Percentiles rank a stretch among this genome's conserved stretches.
Conservation (phyloP, 768 basidiomycete genomes). For the Boletus edulis region DNA sequence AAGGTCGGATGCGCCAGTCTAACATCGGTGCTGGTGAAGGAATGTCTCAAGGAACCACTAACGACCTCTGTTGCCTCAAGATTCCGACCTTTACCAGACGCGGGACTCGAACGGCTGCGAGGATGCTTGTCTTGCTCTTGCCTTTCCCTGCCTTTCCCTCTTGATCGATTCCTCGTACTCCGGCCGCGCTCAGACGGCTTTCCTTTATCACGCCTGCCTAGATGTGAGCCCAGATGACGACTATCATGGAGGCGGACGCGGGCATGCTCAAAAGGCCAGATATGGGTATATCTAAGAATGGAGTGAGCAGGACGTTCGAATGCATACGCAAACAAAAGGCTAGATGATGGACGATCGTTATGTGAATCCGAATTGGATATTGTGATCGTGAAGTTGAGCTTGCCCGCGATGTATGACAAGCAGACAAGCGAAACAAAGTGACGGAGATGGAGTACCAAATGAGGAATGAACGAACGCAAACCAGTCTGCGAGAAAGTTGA, state of each 20-base stretch:
- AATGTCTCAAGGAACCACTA: neutral
- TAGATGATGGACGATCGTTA: constrained; percentile 1
- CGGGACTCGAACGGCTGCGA: constrained; percentile 24
- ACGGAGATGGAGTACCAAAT: too few relatives aligned
- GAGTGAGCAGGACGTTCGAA: constrained; percentile 4
- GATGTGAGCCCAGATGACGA: constrained; percentile 35
- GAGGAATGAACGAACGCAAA: neutral
- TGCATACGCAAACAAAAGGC: neutral
- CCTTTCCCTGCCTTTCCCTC: constrained; percentile 2
- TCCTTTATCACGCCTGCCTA: constrained; percentile 20
- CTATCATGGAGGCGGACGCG: constrained; percentile 65
- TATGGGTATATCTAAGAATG: constrained; percentile 77
- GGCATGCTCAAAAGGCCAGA: constrained; percentile 97
- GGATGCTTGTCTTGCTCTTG: constrained; percentile 10
- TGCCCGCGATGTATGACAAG: neutral
- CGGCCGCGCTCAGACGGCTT: constrained; percentile 19
- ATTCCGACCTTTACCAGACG: neutral
- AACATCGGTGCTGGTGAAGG: constrained; percentile 2
- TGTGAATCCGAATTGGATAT: neutral
- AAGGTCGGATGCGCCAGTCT: neutral
- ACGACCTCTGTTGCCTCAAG: neutral
- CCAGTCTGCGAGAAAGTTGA: too few relatives aligned
- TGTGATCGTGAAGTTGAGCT: neutral
- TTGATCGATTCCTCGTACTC: constrained; percentile 5
- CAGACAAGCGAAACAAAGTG: neutral